These are phyloP conservation scores for Eimeria tenella DNA, from an alignment of 169 alveolate species.

Conservation along the genomic window DNA sequence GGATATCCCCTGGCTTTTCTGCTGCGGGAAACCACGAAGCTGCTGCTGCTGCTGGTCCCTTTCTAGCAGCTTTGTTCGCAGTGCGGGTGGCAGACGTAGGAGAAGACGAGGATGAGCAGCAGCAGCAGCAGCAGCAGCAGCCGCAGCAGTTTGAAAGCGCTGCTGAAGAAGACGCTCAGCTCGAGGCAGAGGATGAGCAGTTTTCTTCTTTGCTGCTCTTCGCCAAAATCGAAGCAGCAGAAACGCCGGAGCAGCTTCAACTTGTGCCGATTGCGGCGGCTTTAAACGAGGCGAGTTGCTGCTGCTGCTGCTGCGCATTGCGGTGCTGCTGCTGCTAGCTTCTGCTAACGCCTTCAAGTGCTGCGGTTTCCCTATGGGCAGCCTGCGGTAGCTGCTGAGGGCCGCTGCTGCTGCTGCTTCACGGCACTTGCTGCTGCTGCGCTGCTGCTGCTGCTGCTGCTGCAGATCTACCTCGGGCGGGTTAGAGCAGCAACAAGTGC, in stretches of 20 bases:
- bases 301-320: slow-evolving; percentile 13
- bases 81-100: background rate
- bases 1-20: slow-evolving; percentile 3
- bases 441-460: slow-evolving; percentile 58
- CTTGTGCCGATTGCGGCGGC: slow-evolving; percentile 49
- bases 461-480: slow-evolving; percentile 29
- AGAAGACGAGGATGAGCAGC: background rate
- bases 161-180: slow-evolving; percentile 42
- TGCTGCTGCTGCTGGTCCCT: slow-evolving; percentile 14
- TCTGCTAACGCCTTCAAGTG: background rate
- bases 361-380: too few species aligned
- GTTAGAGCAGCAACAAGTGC: slow-evolving; percentile 35
- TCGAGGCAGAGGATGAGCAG: background rate
- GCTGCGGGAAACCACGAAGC: background rate
- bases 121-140: slow-evolving; percentile 38
- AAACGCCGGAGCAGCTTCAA: slow-evolving; percentile 5
- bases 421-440: background rate
- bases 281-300: slow-evolving; percentile 19
- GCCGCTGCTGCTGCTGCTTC: slow-evolving; percentile 3
- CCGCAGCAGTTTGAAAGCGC: slow-evolving; percentile 9
- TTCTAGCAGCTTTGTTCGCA: slow-evolving; percentile 52
- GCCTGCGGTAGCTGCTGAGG: background rate
- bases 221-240: background rate
- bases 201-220: slow-evolving; percentile 27
- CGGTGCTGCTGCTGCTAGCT: background rate